Evolutionary conservation across 75 land plant species (phyloP).

Genomic region (Cryptomeria japonica): DNA sequence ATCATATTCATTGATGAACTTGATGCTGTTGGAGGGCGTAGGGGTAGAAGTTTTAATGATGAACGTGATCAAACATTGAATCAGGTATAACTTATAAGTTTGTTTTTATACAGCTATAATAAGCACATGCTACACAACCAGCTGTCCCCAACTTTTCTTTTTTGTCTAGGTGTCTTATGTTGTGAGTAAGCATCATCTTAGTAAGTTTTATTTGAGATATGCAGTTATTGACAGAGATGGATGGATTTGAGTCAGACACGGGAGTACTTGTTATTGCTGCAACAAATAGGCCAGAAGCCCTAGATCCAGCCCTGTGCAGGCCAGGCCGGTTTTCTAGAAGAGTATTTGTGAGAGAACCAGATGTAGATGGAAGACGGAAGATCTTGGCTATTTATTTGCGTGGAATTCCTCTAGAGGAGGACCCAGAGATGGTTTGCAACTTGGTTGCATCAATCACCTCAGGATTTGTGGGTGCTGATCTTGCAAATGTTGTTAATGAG

Average conservation of each 20-base stretch:
- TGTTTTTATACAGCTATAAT: conserved; percentile 9
- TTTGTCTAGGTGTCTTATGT: neutral
- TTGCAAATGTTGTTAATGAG: conserved; percentile 97
- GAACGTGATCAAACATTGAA: conserved; percentile 97
- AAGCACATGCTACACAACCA: neutral
- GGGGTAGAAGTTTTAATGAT: conserved; percentile 93
- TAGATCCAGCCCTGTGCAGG: conserved; percentile 92
- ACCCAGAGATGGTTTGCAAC: conserved; percentile 46
- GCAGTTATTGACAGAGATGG: conserved; percentile 97
- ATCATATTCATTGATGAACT: conserved; percentile 98
- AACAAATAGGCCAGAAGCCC: conserved; percentile 93
- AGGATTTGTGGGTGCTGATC: conserved; percentile 96
- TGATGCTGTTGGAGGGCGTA: conserved; percentile 97
- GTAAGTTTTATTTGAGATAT: conserved; percentile 7
- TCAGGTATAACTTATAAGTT: conserved; percentile 56
- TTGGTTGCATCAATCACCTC: conserved; percentile 79
- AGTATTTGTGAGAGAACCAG: conserved; percentile 88
- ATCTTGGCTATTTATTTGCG: conserved; percentile 90
- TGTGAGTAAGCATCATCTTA: conserved; percentile 7
- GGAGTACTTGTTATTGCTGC: conserved; percentile 93
- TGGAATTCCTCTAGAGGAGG: conserved; percentile 80
- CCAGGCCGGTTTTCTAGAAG: conserved; percentile 95
- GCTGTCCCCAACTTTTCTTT: neutral
- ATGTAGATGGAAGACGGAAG: conserved; percentile 76
- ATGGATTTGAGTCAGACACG: conserved; percentile 93